Percentiles rank a stretch among this genome's conserved stretches.
phyloP scores from a whole-genome alignment of 2,329 filamentous ascomycete genomes.

The Neofusicoccum kwambonambiense region DNA sequence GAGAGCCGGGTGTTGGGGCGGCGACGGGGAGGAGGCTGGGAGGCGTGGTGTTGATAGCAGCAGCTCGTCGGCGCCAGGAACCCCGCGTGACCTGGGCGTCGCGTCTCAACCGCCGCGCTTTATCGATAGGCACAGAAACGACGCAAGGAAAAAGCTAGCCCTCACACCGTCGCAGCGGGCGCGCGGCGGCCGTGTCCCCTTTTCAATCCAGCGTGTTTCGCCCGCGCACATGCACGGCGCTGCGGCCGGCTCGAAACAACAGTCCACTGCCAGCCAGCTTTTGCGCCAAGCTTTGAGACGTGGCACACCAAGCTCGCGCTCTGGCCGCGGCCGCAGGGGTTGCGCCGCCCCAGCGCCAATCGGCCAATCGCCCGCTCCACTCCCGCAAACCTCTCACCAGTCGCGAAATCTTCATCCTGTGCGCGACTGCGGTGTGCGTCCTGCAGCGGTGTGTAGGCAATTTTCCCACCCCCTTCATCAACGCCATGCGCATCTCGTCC shows the following conservation, averaged over 20 bases:
- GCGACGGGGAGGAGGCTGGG: slow-evolving; percentile 2
- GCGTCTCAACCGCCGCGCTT: not conserved
- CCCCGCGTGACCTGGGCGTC: slow-evolving; percentile 2
- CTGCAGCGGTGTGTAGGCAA: slow-evolving; percentile 2
- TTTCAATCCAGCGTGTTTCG: not conserved
- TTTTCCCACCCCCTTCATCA: not conserved
- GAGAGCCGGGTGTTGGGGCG: not conserved
- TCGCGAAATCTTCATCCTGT: not conserved
- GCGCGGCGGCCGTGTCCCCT: not conserved
- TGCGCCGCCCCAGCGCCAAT: not conserved
- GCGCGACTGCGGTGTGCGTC: not conserved
- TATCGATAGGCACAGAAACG: not conserved
- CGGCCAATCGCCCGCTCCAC: slow-evolving; percentile 5
- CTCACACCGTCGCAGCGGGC: not conserved
- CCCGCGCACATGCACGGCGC: not conserved
- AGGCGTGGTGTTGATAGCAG: slow-evolving; percentile 1
- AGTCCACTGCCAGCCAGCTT: slow-evolving; percentile 3
- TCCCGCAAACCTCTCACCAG: not conserved
- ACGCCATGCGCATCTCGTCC: not conserved
- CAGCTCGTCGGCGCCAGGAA: not conserved
- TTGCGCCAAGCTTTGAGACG: slow-evolving; percentile 16
- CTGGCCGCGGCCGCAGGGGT: not conserved
- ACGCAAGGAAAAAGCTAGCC: not conserved
- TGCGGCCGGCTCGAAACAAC: slow-evolving; percentile 5
- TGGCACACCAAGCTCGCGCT: slow-evolving; percentile 12